Evolutionary conservation across 2,329 filamentous ascomycete genomes (phyloP).

Genomic region (Immersiporthe knoxdaviesiana): DNA sequence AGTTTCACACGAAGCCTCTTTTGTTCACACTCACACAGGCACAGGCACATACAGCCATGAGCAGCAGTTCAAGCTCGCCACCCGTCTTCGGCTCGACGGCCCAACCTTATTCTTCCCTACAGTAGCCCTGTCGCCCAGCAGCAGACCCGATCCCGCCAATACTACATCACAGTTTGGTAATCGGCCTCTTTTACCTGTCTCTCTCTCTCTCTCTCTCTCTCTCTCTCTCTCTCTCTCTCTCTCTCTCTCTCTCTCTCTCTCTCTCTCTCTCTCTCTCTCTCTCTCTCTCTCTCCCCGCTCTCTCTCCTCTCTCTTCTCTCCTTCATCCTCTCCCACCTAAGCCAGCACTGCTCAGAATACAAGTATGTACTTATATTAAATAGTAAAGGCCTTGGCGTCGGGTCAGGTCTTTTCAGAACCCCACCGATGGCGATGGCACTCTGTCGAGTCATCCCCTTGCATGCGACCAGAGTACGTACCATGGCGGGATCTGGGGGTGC

Average conservation of each 20-base stretch:
- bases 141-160: not conserved
- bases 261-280: too few relatives aligned
- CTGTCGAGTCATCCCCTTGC: conserved; percentile 1
- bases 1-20: not conserved
- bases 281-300: too few relatives aligned
- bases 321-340: not conserved
- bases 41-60: not conserved
- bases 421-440: not conserved
- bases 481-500: not conserved
- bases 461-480: not conserved
- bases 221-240: too few relatives aligned
- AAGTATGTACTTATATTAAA: not conserved
- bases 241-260: too few relatives aligned
- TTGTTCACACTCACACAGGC: not conserved
- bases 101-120: conserved; percentile 13
- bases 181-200: not conserved
- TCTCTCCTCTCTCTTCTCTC: too few relatives aligned
- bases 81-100: not conserved
- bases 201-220: too few relatives aligned
- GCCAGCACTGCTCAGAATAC: not conserved
- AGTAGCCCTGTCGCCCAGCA: not conserved
- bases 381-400: too few relatives aligned
- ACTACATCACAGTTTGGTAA: not conserved
- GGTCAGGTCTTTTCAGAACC: not conserved
- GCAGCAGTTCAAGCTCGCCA: not conserved